Evolutionary conservation across 108 stramenopile species (phyloP).

Genomic region (Conticribra weissflogii): DNA sequence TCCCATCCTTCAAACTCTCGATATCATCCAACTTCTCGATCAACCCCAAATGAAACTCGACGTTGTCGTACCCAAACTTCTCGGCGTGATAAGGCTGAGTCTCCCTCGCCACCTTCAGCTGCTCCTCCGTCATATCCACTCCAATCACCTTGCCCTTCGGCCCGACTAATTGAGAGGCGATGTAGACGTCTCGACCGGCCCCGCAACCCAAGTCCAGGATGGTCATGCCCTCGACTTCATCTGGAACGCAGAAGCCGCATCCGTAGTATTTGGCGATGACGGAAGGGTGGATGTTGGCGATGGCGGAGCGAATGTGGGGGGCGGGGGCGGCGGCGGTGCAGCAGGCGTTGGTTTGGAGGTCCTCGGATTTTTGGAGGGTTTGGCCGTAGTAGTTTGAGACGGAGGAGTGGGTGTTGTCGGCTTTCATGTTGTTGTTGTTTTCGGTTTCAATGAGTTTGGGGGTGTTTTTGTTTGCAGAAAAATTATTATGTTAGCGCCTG

Average conservation of each 20-base stretch:
- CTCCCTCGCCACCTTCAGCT: slow-evolving; percentile 86
- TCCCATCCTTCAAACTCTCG: slow-evolving; percentile 61
- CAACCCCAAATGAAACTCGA: slow-evolving; percentile 90
- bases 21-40: slow-evolving; percentile 88
- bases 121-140: slow-evolving; percentile 98
- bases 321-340: slow-evolving; percentile 86
- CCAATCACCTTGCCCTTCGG: slow-evolving; percentile 88
- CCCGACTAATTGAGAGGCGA: slow-evolving; percentile 92
- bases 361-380: slow-evolving; percentile 77
- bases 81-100: slow-evolving; percentile 83
- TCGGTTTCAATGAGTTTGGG: slow-evolving; percentile 6
- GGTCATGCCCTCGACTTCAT: slow-evolving; percentile 79
- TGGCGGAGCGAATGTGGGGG: slow-evolving; percentile 68
- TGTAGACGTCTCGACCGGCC: slow-evolving; percentile 94
- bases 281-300: slow-evolving; percentile 83
- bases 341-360: slow-evolving; percentile 96
- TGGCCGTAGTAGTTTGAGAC: slow-evolving; percentile 89
- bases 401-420: slow-evolving; percentile 35
- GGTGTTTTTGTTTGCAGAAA: background rate
- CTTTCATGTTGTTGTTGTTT: slow-evolving; percentile 7
- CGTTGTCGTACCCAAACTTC: slow-evolving; percentile 90
- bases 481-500: background rate
- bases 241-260: slow-evolving; percentile 93
- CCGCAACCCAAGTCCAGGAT: slow-evolving; percentile 96
- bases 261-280: slow-evolving; percentile 93